These are phyloP conservation scores for Simmondsia chinensis DNA, from an alignment of 148 eudicot species.

Conservation along the genomic window DNA sequence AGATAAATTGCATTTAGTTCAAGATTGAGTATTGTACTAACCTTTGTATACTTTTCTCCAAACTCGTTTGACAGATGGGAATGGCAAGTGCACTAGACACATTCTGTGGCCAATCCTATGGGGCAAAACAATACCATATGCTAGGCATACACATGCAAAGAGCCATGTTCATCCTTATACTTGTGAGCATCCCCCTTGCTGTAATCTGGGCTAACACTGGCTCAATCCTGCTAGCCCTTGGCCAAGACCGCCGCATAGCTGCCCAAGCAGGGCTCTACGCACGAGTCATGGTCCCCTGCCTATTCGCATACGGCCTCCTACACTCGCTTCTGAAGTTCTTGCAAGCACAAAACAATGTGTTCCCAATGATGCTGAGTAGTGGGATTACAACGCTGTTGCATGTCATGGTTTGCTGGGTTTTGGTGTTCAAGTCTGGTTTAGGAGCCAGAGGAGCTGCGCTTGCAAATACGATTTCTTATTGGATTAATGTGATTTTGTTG, in stretches of 20 bases:
- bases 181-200: neutral
- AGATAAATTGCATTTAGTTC: no score
- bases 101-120: constrained; percentile 28
- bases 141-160: constrained; percentile 4
- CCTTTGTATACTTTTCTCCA: neutral
- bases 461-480: constrained; percentile 5
- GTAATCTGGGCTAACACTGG: neutral
- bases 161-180: constrained; percentile 1
- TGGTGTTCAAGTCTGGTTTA: constrained; percentile 4
- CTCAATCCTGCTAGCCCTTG: neutral
- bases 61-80: neutral
- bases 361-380: constrained; percentile 1
- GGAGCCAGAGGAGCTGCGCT: constrained; percentile 2
- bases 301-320: neutral
- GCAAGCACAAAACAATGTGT: neutral
- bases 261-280: constrained; percentile 2
- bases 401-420: constrained; percentile 1
- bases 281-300: constrained; percentile 1
- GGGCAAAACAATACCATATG: constrained; percentile 3
- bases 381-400: neutral
- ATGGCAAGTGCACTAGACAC: constrained; percentile 3
- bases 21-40: no score
- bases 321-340: constrained; percentile 1
- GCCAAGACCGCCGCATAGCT: constrained; percentile 1
- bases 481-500: neutral